Conservation (phyloP, 768 basidiomycete species). For the Dentipellis sp. region DNA sequence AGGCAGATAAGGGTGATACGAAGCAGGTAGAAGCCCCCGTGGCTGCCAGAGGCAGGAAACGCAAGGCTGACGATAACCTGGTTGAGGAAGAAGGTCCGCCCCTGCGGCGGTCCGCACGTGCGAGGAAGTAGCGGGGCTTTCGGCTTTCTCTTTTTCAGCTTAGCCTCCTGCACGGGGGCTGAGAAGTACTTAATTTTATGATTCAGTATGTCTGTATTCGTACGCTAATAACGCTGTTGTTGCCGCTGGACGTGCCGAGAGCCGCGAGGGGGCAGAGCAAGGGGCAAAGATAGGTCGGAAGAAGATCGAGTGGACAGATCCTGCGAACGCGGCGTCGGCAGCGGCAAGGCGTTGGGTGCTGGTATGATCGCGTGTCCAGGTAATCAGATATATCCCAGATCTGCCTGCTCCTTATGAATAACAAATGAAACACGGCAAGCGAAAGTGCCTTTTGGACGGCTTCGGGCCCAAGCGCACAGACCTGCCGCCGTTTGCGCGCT, state of each 20-base stretch:
- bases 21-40: neutral
- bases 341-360: neutral
- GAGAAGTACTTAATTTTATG: too few species aligned
- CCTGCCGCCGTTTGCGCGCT: too few species aligned
- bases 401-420: neutral
- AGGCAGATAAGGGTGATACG: neutral
- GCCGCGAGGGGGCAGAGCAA: too few species aligned
- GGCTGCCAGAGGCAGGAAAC: neutral
- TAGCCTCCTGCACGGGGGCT: too few species aligned
- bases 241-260: too few species aligned
- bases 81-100: neutral
- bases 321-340: neutral
- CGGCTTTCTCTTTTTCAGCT: too few species aligned
- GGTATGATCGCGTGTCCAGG: neutral
- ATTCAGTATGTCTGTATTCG: too few species aligned
- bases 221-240: too few species aligned
- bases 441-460: neutral
- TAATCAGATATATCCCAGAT: neutral
- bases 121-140: neutral
- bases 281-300: neutral
- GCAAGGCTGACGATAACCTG: neutral
- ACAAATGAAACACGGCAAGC: neutral
- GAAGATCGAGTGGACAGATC: neutral
- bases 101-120: constrained; percentile 1
- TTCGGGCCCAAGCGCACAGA: too few species aligned